phyloP scores from a whole-genome alignment of 2,329 filamentous ascomycete genomes.

The Fusarium hostae region DNA sequence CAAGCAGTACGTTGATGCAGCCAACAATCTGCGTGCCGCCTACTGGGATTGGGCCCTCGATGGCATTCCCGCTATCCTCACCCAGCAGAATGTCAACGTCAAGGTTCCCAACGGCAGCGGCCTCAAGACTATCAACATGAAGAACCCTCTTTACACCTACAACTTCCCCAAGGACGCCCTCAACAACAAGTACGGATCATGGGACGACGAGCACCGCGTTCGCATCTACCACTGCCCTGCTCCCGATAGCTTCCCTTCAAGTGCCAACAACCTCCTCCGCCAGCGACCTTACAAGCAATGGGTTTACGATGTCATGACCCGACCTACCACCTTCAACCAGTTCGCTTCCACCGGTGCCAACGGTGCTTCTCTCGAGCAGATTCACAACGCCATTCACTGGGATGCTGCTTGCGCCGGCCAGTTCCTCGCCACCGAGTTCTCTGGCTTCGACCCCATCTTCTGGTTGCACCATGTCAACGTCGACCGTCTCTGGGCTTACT shows the following conservation, averaged over 20 bases:
- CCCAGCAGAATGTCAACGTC: slow-evolving; percentile 51
- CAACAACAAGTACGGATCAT: slow-evolving; percentile 52
- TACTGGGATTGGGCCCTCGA: slow-evolving; percentile 66
- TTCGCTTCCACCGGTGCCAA: slow-evolving; percentile 50
- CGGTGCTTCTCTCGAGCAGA: slow-evolving; percentile 56
- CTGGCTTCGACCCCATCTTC: slow-evolving; percentile 61
- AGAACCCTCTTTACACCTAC: slow-evolving; percentile 66
- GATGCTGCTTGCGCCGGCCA: slow-evolving; percentile 54
- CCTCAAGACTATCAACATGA: slow-evolving; percentile 49
- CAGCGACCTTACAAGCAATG: slow-evolving; percentile 52
- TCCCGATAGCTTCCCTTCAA: slow-evolving; percentile 52
- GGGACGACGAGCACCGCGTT: slow-evolving; percentile 44
- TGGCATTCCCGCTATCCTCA: slow-evolving; percentile 56
- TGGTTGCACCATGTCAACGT: slow-evolving; percentile 67
- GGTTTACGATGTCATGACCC: slow-evolving; percentile 56
- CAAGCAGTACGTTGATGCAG: slow-evolving; percentile 56
- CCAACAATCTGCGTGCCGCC: slow-evolving; percentile 59
- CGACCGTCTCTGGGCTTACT: slow-evolving; percentile 71
- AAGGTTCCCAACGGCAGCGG: slow-evolving; percentile 53
- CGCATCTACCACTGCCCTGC: slow-evolving; percentile 56
- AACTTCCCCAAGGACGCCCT: slow-evolving; percentile 57
- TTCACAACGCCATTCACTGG: slow-evolving; percentile 58
- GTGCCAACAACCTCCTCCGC: slow-evolving; percentile 52
- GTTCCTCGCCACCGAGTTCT: slow-evolving; percentile 54
- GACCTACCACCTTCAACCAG: slow-evolving; percentile 49